Evolutionary conservation across 805 yeast species (phyloP).

Genomic region (Wickerhamiella occidentalis): DNA sequence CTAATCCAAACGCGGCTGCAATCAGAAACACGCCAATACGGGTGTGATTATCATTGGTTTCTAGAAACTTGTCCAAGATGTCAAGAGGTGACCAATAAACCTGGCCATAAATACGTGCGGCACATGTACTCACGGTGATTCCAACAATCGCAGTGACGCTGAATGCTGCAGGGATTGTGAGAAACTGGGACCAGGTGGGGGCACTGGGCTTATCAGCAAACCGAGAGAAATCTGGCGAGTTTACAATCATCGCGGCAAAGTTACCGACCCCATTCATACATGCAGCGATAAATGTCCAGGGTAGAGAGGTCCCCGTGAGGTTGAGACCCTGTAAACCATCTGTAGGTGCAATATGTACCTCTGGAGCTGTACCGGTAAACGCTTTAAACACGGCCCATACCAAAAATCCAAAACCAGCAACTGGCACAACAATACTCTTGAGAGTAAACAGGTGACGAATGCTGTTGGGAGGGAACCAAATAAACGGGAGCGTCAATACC

Average conservation of each 20-base stretch:
- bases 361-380: conserved; percentile 24
- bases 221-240: conserved; percentile 80
- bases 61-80: conserved; percentile 52
- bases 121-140: conserved; percentile 67
- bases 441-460: conserved; percentile 71
- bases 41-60: conserved; percentile 45
- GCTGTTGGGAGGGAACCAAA: conserved; percentile 68
- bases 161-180: conserved; percentile 62
- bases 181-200: conserved; percentile 36
- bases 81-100: conserved; percentile 77
- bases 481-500: conserved; percentile 61
- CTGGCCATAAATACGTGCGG: conserved; percentile 50
- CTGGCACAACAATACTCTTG: conserved; percentile 63
- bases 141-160: conserved; percentile 73
- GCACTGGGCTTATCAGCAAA: conserved; percentile 49
- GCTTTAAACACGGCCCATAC: conserved; percentile 73
- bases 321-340: too few species aligned
- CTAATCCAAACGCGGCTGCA: conserved; percentile 49
- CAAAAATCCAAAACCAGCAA: conserved; percentile 68
- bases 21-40: conserved; percentile 74
- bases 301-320: conserved; percentile 33
- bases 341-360: too few species aligned
- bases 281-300: conserved; percentile 68
- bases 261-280: conserved; percentile 73
- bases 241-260: conserved; percentile 71